These are phyloP conservation scores for Penicillium flavigenum DNA, from an alignment of 495 filamentous ascomycete genomes.

Conservation along the genomic window DNA sequence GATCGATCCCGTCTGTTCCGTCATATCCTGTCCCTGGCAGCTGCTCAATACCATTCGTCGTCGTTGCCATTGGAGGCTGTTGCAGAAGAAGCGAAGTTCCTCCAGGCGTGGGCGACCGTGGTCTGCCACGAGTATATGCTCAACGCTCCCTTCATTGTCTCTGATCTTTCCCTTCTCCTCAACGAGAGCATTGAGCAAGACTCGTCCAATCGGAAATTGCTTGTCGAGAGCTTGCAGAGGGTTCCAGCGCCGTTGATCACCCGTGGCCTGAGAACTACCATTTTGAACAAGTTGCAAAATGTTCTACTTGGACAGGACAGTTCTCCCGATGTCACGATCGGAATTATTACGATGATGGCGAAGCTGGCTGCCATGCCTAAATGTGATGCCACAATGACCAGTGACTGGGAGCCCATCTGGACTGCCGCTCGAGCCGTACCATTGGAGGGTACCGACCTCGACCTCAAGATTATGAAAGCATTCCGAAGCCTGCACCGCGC, in stretches of 20 bases:
- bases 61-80: constrained; percentile 31
- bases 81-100: constrained; percentile 33
- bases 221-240: constrained; percentile 43
- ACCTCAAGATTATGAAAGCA: constrained; percentile 46
- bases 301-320: constrained; percentile 34
- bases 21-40: constrained; percentile 40
- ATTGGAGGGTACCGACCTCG: constrained; percentile 36
- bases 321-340: constrained; percentile 31
- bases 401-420: constrained; percentile 45
- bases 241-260: constrained; percentile 40
- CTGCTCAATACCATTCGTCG: constrained; percentile 34
- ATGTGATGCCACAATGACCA: constrained; percentile 37
- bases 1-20: constrained; percentile 33
- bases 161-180: constrained; percentile 37
- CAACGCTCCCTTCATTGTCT: constrained; percentile 35
- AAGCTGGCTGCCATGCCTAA: constrained; percentile 46
- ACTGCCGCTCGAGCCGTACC: constrained; percentile 37
- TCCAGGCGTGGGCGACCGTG: constrained; percentile 45
- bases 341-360: constrained; percentile 44
- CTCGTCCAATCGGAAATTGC: constrained; percentile 31
- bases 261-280: constrained; percentile 36
- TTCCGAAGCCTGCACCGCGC: constrained; percentile 42
- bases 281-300: constrained; percentile 41
- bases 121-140: constrained; percentile 48
- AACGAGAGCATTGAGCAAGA: constrained; percentile 38